phyloP scores from a whole-genome alignment of 768 basidiomycete genomes.

The Leucosporidium yakuticum region DNA sequence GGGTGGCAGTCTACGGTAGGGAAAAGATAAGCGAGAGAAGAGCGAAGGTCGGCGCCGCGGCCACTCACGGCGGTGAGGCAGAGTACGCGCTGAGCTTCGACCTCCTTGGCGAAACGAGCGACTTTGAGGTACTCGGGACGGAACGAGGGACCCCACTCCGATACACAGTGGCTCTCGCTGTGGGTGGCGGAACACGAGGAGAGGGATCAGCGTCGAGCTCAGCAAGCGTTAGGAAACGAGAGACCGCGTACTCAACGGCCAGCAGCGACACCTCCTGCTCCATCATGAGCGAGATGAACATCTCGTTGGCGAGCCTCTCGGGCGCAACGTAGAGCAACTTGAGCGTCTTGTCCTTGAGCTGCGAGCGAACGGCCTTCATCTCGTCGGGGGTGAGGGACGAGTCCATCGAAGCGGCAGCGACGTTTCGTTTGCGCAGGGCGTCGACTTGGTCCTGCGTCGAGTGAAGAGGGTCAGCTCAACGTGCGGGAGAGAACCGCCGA shows the following conservation, averaged over 20 bases:
- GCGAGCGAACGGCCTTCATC: conserved; percentile 43
- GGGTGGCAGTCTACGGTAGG: conserved; percentile 47
- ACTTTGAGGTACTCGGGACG: conserved; percentile 45
- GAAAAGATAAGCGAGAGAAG: too few species aligned
- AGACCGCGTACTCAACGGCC: conserved; percentile 46
- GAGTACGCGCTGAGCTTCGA: conserved; percentile 49
- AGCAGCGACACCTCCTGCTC: conserved; percentile 49
- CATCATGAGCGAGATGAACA: conserved; percentile 49
- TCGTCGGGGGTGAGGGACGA: conserved; percentile 44
- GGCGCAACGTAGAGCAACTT: conserved; percentile 53
- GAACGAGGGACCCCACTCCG: conserved; percentile 47
- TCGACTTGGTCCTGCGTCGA: conserved; percentile 45
- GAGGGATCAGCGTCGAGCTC: not conserved
- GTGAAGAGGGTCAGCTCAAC: too few species aligned
- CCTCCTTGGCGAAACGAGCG: conserved; percentile 51
- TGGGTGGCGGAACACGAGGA: too few species aligned
- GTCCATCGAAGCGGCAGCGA: conserved; percentile 48
- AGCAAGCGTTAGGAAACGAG: too few species aligned
- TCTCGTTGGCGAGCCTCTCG: conserved; percentile 51
- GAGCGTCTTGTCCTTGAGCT: conserved; percentile 46
- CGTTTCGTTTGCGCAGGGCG: conserved; percentile 42
- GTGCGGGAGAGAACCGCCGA: too few species aligned
- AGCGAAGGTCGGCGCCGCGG: too few species aligned
- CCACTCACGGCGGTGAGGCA: conserved; percentile 40
- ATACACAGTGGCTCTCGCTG: conserved; percentile 27